A percentile compares a stretch with the other conserved stretches of the same genome.
Conservation (phyloP, 106 monocot species). For the Xerophyta viscosa region DNA sequence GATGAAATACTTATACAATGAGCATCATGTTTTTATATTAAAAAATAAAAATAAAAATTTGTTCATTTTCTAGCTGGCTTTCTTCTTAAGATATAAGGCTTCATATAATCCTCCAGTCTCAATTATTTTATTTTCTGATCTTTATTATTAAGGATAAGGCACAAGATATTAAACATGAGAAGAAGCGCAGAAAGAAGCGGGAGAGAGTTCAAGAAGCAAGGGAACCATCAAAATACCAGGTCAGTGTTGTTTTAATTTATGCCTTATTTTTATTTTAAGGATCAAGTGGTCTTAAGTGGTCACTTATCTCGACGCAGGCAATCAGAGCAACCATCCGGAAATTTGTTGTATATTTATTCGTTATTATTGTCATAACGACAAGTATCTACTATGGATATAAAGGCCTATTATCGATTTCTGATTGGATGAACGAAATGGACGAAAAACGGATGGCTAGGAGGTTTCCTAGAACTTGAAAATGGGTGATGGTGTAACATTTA, state of each 20-base stretch:
- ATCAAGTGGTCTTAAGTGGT: too few species aligned
- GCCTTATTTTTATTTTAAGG: not conserved
- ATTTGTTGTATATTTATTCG: constrained; percentile 20
- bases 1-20: too few species aligned
- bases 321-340: constrained; percentile 28
- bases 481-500: too few species aligned
- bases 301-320: constrained; percentile 27
- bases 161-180: constrained; percentile 21
- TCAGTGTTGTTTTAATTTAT: constrained; percentile 6
- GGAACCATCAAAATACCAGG: constrained; percentile 55
- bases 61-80: too few species aligned
- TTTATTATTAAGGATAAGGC: constrained; percentile 6
- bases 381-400: constrained; percentile 47
- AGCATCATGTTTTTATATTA: too few species aligned
- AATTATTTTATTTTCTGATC: constrained; percentile 11
- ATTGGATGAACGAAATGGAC: constrained; percentile 82
- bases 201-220: constrained; percentile 33
- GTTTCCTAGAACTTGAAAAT: constrained; percentile 22
- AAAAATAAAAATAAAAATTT: too few species aligned
- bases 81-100: too few species aligned
- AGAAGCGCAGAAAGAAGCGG: constrained; percentile 59
- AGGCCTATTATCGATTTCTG: constrained; percentile 65
- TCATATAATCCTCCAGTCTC: too few species aligned
- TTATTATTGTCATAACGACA: constrained; percentile 13
- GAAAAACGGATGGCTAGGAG: constrained; percentile 17